Base-by-base conservation (phyloP, 352 stramenopile genomes). In the Pythium insidiosum region DNA sequence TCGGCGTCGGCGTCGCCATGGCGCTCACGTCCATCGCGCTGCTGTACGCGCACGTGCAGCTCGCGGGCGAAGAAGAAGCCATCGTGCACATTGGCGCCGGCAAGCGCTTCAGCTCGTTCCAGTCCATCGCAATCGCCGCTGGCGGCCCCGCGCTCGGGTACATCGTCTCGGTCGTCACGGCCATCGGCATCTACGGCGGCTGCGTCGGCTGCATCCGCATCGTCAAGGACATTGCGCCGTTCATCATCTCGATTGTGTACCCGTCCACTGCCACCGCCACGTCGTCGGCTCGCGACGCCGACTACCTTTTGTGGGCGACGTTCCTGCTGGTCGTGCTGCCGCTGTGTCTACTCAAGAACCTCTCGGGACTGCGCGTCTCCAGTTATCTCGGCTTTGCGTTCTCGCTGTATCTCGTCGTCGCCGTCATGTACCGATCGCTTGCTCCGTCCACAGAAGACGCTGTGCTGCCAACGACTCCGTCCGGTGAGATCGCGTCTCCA, bases 171-270 rank as follows among this genome's bases (percentile, higher is more conserved):
- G 46, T 82, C 35, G 66, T 81, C 38, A 87, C 74, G 4, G 71
- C 70, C 28, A 44, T 85, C 22, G 71, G 66, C 18, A 73, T 87
- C 48, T 89, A 73, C 47, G 76, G 73, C 38, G 69, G 68, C 22
- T 86, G 73, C 46, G 71, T 89, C 36, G 76, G 71, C 31, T 82
- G 67, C 50, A 63, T 87, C 34, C 73, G 74, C 43, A 83, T 89
- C 37, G 63, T 86, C 33, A 58, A 60, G 10, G 76, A 89, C 52
- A 71, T 89, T 15, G 47, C 67, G 15, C 76, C 76, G 11, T 84
- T 86, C 54, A 56, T 87, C 16, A 50, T 84, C 23, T 50, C 53
- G 23, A 38, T 84, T 13, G 20, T 46, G 3, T 45, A 40, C 7
- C 43, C 51, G 0, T 23, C 53, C 21, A 28, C 30, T 16, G 40